These are phyloP conservation scores for Croton laevigatus DNA, from an alignment of 441 rosid genomes.

Conservation along the genomic window DNA sequence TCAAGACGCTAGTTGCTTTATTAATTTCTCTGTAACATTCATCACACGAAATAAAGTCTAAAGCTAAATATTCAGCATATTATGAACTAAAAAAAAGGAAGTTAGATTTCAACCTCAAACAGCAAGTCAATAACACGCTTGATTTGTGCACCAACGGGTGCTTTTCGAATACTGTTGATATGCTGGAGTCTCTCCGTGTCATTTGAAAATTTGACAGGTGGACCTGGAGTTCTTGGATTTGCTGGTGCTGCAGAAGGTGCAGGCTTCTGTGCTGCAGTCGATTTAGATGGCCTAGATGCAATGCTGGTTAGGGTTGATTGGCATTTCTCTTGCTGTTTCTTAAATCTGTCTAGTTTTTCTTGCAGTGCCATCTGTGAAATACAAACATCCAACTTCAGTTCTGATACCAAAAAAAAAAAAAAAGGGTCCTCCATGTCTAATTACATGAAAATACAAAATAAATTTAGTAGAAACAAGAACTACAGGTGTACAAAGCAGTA, in stretches of 20 bases:
- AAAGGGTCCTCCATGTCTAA: no score
- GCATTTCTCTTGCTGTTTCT: slow-evolving; percentile 70
- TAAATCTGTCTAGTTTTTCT: slow-evolving; percentile 55
- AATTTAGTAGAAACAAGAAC: no score
- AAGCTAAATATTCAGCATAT: no score
- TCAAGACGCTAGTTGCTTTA: no score
- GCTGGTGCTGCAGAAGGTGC: slow-evolving; percentile 26
- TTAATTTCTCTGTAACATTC: no score
- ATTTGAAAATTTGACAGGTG: slow-evolving; percentile 66
- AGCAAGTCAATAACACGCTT: slow-evolving; percentile 86
- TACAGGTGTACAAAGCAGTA: no score
- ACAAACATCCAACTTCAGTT: no score
- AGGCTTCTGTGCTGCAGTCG: slow-evolving; percentile 29
- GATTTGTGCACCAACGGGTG: slow-evolving; percentile 86
- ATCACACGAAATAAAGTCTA: no score
- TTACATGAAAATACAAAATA: no score
- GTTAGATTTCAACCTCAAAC: slow-evolving; percentile 39
- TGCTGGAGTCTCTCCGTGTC: slow-evolving; percentile 74
- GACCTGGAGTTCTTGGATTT: slow-evolving; percentile 38
- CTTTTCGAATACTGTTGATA: slow-evolving; percentile 68
- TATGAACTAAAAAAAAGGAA: not conserved
- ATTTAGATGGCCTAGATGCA: slow-evolving; percentile 35
- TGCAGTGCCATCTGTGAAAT: slow-evolving; percentile 51
- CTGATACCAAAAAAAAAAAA: no score
- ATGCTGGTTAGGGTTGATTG: slow-evolving; percentile 58